phyloP scores from a whole-genome alignment of 495 filamentous ascomycete species.

The Neurospora intermedia region DNA sequence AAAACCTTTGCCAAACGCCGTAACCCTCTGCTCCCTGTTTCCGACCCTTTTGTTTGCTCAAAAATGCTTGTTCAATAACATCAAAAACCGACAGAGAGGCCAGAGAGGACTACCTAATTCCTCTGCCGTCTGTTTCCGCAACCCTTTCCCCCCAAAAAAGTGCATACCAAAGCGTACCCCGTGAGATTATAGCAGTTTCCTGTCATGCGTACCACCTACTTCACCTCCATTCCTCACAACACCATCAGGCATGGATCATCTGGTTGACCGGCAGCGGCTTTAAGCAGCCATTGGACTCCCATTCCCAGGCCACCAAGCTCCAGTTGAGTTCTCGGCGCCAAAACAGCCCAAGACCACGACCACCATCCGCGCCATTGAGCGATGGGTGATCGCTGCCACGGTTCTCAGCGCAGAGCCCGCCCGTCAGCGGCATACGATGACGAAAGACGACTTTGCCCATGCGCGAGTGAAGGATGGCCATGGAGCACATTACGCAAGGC shows the following conservation, averaged over 20 bases:
- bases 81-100: constrained; percentile 14
- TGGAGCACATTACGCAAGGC: constrained; percentile 90
- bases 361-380: constrained; percentile 26
- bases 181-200: neutral
- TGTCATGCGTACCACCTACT: neutral
- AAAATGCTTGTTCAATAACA: constrained; percentile 22
- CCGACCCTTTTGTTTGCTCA: constrained; percentile 4
- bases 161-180: constrained; percentile 1
- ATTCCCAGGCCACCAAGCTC: constrained; percentile 81
- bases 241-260: constrained; percentile 26
- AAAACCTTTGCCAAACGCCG: neutral
- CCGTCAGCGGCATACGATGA: constrained; percentile 49
- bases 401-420: constrained; percentile 43
- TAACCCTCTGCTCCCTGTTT: neutral
- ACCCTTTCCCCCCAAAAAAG: constrained; percentile 2
- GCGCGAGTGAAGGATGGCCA: constrained; percentile 87
- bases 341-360: constrained; percentile 69
- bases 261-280: constrained; percentile 24
- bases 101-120: constrained; percentile 40
- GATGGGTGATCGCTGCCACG: constrained; percentile 25
- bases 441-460: constrained; percentile 77
- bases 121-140: constrained; percentile 24
- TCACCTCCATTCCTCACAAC: neutral
- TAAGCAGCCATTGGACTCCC: constrained; percentile 33
- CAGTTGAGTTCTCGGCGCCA: constrained; percentile 93